These are phyloP conservation scores for Coprinellus micaceus DNA, from an alignment of 768 basidiomycete genomes.

Conservation along the genomic window DNA sequence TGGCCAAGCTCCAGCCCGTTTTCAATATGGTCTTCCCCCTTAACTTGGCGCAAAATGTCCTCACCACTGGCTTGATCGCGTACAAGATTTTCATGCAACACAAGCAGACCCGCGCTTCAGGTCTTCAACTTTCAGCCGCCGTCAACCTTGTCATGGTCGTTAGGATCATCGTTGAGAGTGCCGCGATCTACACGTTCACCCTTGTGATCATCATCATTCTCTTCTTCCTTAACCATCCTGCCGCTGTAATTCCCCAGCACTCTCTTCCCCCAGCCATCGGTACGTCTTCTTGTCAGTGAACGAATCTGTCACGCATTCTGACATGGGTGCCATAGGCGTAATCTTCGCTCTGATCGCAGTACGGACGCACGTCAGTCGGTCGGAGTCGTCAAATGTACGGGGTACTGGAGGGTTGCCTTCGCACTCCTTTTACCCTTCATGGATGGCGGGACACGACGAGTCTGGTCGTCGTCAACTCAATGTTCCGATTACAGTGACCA, in stretches of 20 bases:
- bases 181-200: constrained; percentile 1
- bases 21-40: constrained; percentile 1
- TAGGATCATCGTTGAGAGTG: constrained; percentile 5
- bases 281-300: neutral
- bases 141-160: neutral
- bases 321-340: neutral
- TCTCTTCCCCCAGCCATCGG: neutral
- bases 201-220: constrained; percentile 5
- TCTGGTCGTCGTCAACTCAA: neutral
- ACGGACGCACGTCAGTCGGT: neutral
- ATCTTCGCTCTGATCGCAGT: neutral
- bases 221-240: neutral
- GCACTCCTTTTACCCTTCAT: neutral
- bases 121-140: neutral
- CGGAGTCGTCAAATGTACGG: neutral
- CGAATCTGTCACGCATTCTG: neutral
- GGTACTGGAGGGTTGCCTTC: neutral
- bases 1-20: neutral
- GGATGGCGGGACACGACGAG: neutral
- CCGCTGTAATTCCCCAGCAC: neutral
- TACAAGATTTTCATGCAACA: constrained; percentile 1
- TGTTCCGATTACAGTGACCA: constrained; percentile 2
- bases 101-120: neutral
- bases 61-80: neutral
- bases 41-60: constrained; percentile 2